A percentile compares a stretch with the other conserved stretches of the same genome.
Evolutionary conservation across 192 early-diverging fungal genomes (phyloP).

Genomic region (Cladochytrium replicatum): DNA sequence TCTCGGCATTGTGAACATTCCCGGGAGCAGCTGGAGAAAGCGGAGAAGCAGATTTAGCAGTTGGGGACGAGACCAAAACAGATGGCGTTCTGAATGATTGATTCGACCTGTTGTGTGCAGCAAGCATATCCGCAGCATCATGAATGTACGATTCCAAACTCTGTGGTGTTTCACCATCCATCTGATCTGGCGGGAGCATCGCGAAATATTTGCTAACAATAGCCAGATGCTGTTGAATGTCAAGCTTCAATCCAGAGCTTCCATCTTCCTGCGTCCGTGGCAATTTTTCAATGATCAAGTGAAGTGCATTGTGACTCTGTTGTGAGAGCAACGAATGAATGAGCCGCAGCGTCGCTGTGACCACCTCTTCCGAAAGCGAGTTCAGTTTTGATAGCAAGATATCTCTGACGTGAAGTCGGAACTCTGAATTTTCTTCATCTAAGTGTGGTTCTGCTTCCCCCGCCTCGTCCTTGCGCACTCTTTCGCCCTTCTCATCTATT

Average conservation of each 20-base stretch:
- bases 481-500: too few relatives aligned
- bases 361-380: slow-evolving; percentile 77
- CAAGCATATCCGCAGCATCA: slow-evolving; percentile 2
- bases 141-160: slow-evolving; percentile 3
- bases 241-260: slow-evolving; percentile 5
- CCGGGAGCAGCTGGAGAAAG: neutral
- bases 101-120: neutral
- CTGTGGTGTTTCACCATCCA: too few relatives aligned
- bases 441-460: neutral
- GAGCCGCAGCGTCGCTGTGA: slow-evolving; percentile 73
- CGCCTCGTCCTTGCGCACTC: too few relatives aligned
- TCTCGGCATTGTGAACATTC: neutral
- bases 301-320: slow-evolving; percentile 69
- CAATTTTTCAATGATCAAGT: slow-evolving; percentile 58
- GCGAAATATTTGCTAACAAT: slow-evolving; percentile 28
- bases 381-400: slow-evolving; percentile 79
- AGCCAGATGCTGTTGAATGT: slow-evolving; percentile 20
- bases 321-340: slow-evolving; percentile 61
- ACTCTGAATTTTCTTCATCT: slow-evolving; percentile 5
- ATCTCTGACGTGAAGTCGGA: slow-evolving; percentile 31
- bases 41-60: neutral
- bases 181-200: slow-evolving; percentile 20
- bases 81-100: neutral
- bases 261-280: slow-evolving; percentile 7
- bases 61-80: neutral